Percentiles rank a stretch among this genome's conserved stretches.
Conservation (phyloP, 2,329 filamentous ascomycete genomes). For the Ilyonectria mors-panacis region DNA sequence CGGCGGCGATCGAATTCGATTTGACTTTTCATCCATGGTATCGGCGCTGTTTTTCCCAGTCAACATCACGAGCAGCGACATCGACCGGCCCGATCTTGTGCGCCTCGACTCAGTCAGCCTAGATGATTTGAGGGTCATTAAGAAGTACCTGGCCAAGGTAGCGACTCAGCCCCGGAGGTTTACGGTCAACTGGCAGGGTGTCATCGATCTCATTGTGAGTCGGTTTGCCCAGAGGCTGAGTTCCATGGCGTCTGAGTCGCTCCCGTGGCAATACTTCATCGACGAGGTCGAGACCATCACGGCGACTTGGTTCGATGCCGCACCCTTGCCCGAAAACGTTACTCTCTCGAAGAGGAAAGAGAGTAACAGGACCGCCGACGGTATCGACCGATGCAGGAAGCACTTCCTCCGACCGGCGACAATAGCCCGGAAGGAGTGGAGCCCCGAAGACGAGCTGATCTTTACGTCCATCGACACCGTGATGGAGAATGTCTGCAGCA, state of each 20-base stretch:
- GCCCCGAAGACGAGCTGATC: slow-evolving; percentile 62
- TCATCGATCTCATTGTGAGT: slow-evolving; percentile 75
- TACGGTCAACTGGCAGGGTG: slow-evolving; percentile 74
- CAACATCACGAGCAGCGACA: slow-evolving; percentile 62
- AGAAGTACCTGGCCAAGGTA: slow-evolving; percentile 61
- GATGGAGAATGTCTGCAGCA: slow-evolving; percentile 56
- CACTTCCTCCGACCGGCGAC: slow-evolving; percentile 59
- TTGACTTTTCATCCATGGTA: slow-evolving; percentile 67
- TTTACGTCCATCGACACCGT: slow-evolving; percentile 59
- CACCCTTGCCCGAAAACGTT: slow-evolving; percentile 42
- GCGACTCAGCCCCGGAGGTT: slow-evolving; percentile 52
- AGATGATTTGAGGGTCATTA: slow-evolving; percentile 54
- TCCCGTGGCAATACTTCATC: slow-evolving; percentile 50
- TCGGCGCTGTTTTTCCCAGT: slow-evolving; percentile 66
- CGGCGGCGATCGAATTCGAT: slow-evolving; percentile 55
- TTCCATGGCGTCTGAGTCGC: slow-evolving; percentile 52
- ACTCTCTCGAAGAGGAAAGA: slow-evolving; percentile 39
- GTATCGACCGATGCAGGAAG: slow-evolving; percentile 59
- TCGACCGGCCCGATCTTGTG: slow-evolving; percentile 51
- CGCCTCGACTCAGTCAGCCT: slow-evolving; percentile 49
- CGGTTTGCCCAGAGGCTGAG: slow-evolving; percentile 72
- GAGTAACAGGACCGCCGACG: slow-evolving; percentile 56
- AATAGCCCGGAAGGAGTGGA: slow-evolving; percentile 47
- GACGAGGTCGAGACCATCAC: slow-evolving; percentile 57
- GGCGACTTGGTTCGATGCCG: slow-evolving; percentile 61